Evolutionary conservation across 805 yeast genomes (phyloP), one percentile per base, ranked within the genome.

Genomic region (Metschnikowia lochheadii): DNA sequence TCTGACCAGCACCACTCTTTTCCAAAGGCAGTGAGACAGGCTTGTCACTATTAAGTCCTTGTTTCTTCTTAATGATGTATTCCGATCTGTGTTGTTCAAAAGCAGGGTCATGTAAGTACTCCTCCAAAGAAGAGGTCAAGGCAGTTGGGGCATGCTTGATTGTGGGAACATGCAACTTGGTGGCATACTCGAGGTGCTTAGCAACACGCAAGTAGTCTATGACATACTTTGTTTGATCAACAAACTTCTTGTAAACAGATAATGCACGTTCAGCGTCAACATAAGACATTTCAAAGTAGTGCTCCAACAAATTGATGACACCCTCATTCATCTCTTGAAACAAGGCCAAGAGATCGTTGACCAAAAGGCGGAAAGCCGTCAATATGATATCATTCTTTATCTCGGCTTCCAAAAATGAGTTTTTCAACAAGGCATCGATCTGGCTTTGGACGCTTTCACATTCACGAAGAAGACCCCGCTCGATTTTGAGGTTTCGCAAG

Each of bases 121-220:
- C 97, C 63, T 89, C 94, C 54, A 94, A 78, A 13, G 95, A 84
- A 33, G 83, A 78, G 3, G 96, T 87, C 56, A 94, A 76, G 23
- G 96, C 94, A 2, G 97, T 91, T 20, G 97, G 97, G 1, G 98
- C 98, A 69, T 94, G 99, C 64, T 89, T 89, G 54, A 94, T 91
- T 13, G 96, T 91, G 35, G 99, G 99, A 33, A 94, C 96, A 61
- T 85, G 91, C 56, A 92, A 73, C 61, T 90, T 90, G 2, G 97
- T 90, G 11, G 90, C 81, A 63, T 83, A 81, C 67, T 89, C 96
- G 56, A 89, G 75, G 65, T 86, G 89, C 63, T 94, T 92, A 4
- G 98, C 99, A 14, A 86, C 83, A 60, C 95, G 82, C 61, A 94
- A 76, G 67, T 87, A 94, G 58, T 84, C 85, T 29, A 94, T 94